A percentile compares a stretch with the other conserved stretches of the same genome.
Evolutionary conservation across 2,329 filamentous ascomycete genomes (phyloP).

Genomic region (Thielaviopsis euricoi): DNA sequence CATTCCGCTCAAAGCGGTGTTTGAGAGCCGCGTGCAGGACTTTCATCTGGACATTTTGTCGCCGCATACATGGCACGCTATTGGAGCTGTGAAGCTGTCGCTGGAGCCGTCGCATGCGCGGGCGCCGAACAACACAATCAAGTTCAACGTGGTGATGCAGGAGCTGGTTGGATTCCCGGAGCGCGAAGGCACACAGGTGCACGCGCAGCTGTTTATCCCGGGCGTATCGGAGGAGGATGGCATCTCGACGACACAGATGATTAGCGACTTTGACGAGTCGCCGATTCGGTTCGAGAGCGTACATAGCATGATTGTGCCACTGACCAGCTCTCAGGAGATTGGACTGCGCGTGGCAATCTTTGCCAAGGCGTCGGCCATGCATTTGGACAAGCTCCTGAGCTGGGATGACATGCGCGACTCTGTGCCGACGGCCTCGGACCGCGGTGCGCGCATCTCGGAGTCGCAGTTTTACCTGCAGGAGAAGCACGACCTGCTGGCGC

Average conservation of each 20-base stretch:
- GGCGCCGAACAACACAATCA: conserved; percentile 78
- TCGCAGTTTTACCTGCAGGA: conserved; percentile 88
- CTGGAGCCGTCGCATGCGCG: conserved; percentile 87
- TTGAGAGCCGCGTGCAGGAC: conserved; percentile 87
- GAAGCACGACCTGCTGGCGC: conserved; percentile 78
- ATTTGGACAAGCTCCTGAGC: conserved; percentile 89
- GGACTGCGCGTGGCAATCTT: conserved; percentile 79
- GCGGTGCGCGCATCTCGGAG: conserved; percentile 58
- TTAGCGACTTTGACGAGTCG: conserved; percentile 82
- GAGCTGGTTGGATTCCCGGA: conserved; percentile 90
- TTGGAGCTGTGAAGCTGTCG: conserved; percentile 80
- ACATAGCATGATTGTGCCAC: conserved; percentile 88
- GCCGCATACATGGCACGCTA: conserved; percentile 76
- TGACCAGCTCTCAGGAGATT: conserved; percentile 52
- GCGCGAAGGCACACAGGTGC: conserved; percentile 85
- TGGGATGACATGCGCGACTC: conserved; percentile 97
- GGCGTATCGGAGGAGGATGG: conserved; percentile 69
- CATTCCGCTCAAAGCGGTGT: conserved; percentile 81
- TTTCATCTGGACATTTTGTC: conserved; percentile 82
- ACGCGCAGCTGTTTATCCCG: conserved; percentile 91
- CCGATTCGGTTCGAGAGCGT: conserved; percentile 91
- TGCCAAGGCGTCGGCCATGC: conserved; percentile 78
- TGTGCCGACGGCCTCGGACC: conserved; percentile 29
- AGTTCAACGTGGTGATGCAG: conserved; percentile 98
- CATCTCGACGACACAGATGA: conserved; percentile 89